Base-by-base conservation (phyloP, 1,139 yeast species). In the Kodamaea sp. region DNA sequence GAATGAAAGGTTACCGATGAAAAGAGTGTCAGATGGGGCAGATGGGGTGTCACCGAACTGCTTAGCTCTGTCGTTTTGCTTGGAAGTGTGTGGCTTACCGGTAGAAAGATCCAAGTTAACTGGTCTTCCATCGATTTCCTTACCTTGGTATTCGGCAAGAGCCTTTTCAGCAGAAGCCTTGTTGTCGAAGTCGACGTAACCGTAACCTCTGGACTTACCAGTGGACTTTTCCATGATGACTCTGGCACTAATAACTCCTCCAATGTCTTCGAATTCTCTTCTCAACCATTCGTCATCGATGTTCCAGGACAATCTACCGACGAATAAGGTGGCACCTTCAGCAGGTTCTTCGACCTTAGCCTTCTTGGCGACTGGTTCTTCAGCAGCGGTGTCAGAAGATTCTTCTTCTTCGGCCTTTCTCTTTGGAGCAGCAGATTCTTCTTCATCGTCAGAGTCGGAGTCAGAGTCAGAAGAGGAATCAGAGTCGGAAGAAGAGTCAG, bases 251-350 rank as follows among this genome's bases (percentile, higher is more conserved):
- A 78, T 55, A 43, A 89, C 92, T 63, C 95, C 95, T 31, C 90
- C 95, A 49, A 78, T 60, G 45, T 76, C 77, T 61, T 83, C 89
- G 62, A 92, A 92, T 71, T 88, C 97, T 49, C 82, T 73, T 64
- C 74, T 74, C 63, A 92, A 80, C 96, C 96, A 86, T 41, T 81
- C 95, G 59, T 89, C 97, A 57, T 92, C 98, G 56, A 92, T 77
- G 68, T 83, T 86, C 97, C 97, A 92, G 22, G 98, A 89, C 56
- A 92, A 80, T 72, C 97, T 83, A 55, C 98, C 98, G 47, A 89
- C 97, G 57, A 92, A 92, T 50, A 92, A 68, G 45, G 97, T 92
- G 41, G 92, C 87, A 53, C 90, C 85, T 64, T 85, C 86, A 43
- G 55, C 59, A 19, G 31, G 34, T 27, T 42, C 50, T 25, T 52